phyloP scores from a whole-genome alignment of 129 eudicot species.

The Flaveria trinervia region DNA sequence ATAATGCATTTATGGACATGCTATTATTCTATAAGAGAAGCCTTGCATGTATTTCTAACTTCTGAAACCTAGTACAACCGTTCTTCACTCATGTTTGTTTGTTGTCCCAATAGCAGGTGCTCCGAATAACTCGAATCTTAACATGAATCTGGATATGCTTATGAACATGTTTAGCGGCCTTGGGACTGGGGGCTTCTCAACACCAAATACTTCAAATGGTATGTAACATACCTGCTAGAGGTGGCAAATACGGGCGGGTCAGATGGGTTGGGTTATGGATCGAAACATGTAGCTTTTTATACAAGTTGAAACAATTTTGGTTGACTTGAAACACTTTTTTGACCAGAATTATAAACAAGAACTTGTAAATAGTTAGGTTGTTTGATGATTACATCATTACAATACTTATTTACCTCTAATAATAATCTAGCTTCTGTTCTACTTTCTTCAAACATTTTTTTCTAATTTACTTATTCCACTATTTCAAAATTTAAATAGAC shows the following conservation, averaged over 20 bases:
- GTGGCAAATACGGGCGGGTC: constrained; percentile 4
- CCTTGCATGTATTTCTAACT: not conserved
- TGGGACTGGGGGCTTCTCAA: constrained; percentile 57
- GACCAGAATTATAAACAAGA: not conserved
- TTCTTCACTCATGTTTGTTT: not conserved
- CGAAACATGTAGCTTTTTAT: not conserved
- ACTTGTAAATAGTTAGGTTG: not conserved
- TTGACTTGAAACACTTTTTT: not conserved
- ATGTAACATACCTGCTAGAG: constrained; percentile 3
- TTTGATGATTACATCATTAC: not conserved
- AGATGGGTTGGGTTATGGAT: not conserved
- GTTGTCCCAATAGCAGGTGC: constrained; percentile 36
- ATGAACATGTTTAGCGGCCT: constrained; percentile 84
- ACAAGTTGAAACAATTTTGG: not conserved
- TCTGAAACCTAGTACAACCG: not conserved
- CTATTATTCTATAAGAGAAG: not conserved
- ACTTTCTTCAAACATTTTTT: not conserved
- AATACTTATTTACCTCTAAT: not conserved
- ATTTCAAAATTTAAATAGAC: not conserved
- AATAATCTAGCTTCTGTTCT: not conserved
- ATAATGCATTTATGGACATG: not conserved
- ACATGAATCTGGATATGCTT: constrained; percentile 62
- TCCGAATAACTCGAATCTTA: constrained; percentile 48
- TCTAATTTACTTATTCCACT: not conserved
- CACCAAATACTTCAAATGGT: constrained; percentile 54